These are phyloP conservation scores for Kuraishia floccosa DNA, from an alignment of 805 yeast species.

Conservation along the genomic window DNA sequence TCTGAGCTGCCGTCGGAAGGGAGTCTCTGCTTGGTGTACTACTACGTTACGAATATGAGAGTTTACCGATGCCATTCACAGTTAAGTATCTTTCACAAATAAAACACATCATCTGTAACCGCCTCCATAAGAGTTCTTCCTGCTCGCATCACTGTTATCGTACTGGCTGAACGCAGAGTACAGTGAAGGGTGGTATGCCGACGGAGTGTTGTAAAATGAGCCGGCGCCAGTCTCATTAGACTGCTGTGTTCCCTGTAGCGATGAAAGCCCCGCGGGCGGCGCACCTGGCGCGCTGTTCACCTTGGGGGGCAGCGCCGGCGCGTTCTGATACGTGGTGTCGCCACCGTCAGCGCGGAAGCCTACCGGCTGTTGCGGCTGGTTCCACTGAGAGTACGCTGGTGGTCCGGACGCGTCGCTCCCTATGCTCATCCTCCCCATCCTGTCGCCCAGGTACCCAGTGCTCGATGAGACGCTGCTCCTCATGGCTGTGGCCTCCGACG, in stretches of 20 bases:
- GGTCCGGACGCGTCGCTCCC: slow-evolving; percentile 4
- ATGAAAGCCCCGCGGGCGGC: slow-evolving; percentile 4
- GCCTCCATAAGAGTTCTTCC: neutral
- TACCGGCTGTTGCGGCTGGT: slow-evolving; percentile 1
- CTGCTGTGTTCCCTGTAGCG: slow-evolving; percentile 4
- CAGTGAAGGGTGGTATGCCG: slow-evolving; percentile 36
- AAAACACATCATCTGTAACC: too few species aligned
- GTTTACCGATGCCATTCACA: too few species aligned
- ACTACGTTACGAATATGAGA: too few species aligned
- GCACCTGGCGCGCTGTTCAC: neutral
- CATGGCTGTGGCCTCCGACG: slow-evolving; percentile 12
- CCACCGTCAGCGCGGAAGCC: neutral
- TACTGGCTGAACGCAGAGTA: slow-evolving; percentile 20
- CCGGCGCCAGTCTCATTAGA: slow-evolving; percentile 1
- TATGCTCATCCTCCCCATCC: slow-evolving; percentile 1
- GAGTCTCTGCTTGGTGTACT: too few species aligned
- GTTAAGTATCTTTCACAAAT: too few species aligned
- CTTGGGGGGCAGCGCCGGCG: neutral
- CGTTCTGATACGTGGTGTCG: neutral
- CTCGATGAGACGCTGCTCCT: slow-evolving; percentile 6
- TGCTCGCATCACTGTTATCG: slow-evolving; percentile 2
- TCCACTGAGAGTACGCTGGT: slow-evolving; percentile 3
- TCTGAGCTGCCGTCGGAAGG: too few species aligned
- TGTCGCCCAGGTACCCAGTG: slow-evolving; percentile 7
- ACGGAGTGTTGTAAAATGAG: slow-evolving; percentile 33